Conservation (phyloP, 2,329 filamentous ascomycete genomes). For the Aspergillus bombycis region DNA sequence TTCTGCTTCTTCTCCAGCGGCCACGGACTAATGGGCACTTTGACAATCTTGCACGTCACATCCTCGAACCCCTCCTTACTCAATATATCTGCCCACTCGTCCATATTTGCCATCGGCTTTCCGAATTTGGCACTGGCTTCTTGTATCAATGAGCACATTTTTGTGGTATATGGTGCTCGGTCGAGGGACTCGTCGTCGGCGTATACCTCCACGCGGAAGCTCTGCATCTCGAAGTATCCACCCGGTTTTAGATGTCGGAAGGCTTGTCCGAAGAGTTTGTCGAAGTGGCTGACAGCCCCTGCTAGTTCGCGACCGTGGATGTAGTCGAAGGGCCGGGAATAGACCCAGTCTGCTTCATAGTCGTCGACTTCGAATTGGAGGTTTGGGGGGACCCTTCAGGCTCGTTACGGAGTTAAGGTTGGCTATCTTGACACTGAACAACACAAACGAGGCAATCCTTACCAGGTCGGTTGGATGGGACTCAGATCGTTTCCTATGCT, state of each 20-base stretch:
- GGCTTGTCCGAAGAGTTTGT: slow-evolving; percentile 30
- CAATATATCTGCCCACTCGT: slow-evolving; percentile 5
- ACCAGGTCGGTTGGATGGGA: slow-evolving; percentile 37
- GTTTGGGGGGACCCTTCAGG: slow-evolving; percentile 35
- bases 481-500: slow-evolving; percentile 34
- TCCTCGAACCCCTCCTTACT: not conserved
- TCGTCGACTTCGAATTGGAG: slow-evolving; percentile 39
- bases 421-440: not conserved
- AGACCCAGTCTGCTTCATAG: slow-evolving; percentile 35
- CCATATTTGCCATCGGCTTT: not conserved
- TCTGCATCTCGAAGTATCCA: slow-evolving; percentile 33
- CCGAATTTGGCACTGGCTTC: not conserved
- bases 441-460: slow-evolving; percentile 1
- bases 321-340: slow-evolving; percentile 33
- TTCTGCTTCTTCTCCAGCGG: not conserved
- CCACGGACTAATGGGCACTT: not conserved
- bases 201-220: slow-evolving; percentile 71
- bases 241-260: slow-evolving; percentile 29
- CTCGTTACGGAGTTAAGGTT: not conserved
- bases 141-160: not conserved
- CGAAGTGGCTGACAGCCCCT: slow-evolving; percentile 32
- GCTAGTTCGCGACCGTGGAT: slow-evolving; percentile 38
- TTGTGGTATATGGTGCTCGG: not conserved
- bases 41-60: not conserved
- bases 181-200: slow-evolving; percentile 49